Evolutionary conservation across 164 flowering plant species (phyloP).

Genomic region (Chloranthus sessilifolius): DNA sequence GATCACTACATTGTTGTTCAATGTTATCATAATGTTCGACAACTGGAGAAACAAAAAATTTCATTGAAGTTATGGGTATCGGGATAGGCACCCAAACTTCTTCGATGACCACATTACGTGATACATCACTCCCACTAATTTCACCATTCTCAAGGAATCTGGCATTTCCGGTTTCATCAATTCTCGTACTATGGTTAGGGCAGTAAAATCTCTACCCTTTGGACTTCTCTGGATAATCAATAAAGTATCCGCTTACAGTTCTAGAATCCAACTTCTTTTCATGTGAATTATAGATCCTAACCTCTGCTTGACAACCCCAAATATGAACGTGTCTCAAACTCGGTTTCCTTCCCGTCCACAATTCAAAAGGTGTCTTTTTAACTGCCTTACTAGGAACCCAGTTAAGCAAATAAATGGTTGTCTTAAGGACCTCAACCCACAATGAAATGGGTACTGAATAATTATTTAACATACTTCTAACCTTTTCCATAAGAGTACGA

Average conservation of each 20-base stretch:
- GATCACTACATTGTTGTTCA: not conserved
- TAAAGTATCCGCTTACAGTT: conserved; percentile 1
- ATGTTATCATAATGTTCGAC: not conserved
- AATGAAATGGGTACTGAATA: not conserved
- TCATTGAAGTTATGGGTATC: not conserved
- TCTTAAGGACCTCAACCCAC: not conserved
- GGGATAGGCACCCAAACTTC: not conserved
- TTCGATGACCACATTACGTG: not conserved
- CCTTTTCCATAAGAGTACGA: not conserved
- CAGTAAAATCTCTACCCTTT: conserved; percentile 2
- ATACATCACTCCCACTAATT: not conserved
- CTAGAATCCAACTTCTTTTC: conserved; percentile 3
- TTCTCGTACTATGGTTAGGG: conserved; percentile 1
- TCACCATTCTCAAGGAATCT: not conserved
- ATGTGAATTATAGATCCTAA: not conserved
- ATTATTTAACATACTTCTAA: conserved; percentile 1
- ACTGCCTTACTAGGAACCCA: not conserved
- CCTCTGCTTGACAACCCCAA: conserved; percentile 4
- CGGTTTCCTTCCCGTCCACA: not conserved
- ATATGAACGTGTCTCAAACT: conserved; percentile 1
- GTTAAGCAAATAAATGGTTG: conserved; percentile 1
- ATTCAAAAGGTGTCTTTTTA: not conserved
- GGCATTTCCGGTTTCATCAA: not conserved
- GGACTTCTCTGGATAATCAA: conserved; percentile 4
- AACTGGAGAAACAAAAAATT: no score